phyloP scores from a whole-genome alignment of 108 stramenopile species.

The Pseudonitzschia delicatissima region DNA sequence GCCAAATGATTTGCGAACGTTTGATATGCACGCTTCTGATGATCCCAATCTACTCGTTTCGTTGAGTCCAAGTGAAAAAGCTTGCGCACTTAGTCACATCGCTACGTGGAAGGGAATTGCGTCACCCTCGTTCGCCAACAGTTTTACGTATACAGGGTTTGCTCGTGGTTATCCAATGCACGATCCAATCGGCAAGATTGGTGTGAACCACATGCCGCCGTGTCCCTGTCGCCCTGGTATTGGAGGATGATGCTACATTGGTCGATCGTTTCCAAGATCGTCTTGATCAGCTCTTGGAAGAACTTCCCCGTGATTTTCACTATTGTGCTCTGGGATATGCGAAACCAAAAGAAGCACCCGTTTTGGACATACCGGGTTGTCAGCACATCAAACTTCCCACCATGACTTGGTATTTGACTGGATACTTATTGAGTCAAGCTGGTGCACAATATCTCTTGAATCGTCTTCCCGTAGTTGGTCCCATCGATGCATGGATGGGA shows the following conservation, averaged over 20 bases:
- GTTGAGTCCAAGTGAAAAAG: conserved; percentile 34
- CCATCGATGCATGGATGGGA: conserved; percentile 53
- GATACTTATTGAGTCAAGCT: conserved; percentile 42
- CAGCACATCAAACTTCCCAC: conserved; percentile 68
- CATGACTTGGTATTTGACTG: conserved; percentile 81
- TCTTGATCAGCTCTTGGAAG: conserved; percentile 50
- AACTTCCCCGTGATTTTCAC: conserved; percentile 85
- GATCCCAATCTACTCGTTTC: conserved; percentile 5
- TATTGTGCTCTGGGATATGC: conserved; percentile 84
- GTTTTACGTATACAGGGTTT: not conserved
- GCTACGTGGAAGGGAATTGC: conserved; percentile 27
- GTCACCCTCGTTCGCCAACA: not conserved
- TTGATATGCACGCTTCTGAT: conserved; percentile 65
- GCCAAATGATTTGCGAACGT: conserved; percentile 69
- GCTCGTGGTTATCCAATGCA: conserved; percentile 6
- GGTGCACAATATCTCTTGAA: conserved; percentile 32
- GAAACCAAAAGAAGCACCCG: conserved; percentile 75
- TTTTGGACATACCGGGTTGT: conserved; percentile 54
- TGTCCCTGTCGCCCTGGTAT: conserved; percentile 67
- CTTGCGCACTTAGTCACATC: conserved; percentile 46
- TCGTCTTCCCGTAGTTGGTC: conserved; percentile 39
- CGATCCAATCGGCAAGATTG: not conserved
- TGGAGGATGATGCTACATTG: conserved; percentile 83
- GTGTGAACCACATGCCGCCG: conserved; percentile 41
- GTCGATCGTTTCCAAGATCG: conserved; percentile 80